A percentile compares a stretch with the other conserved stretches of the same genome.
Evolutionary conservation across 768 basidiomycete species (phyloP).

Genomic region (Cystofilobasidium macerans): DNA sequence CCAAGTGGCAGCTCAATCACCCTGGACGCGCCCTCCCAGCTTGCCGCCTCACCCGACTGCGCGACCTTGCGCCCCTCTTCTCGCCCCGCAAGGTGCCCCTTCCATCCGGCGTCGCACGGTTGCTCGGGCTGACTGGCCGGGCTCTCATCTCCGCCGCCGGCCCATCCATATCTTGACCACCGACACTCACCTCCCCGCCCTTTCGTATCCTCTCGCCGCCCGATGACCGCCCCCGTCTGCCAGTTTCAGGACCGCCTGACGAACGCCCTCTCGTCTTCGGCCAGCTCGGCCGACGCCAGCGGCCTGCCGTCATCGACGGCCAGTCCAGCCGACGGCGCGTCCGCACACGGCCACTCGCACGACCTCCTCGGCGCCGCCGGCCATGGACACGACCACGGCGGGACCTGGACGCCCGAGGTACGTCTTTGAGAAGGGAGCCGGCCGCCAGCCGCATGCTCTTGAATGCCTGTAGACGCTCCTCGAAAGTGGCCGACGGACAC

Average conservation of each 20-base stretch:
- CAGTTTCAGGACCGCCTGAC: slow-evolving; percentile 38
- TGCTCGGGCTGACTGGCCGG: no score
- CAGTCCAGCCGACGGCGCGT: background rate
- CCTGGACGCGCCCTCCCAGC: no score
- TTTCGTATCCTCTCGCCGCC: background rate
- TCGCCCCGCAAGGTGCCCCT: no score
- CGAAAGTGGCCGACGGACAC: no score
- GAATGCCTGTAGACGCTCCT: no score
- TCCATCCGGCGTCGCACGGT: no score
- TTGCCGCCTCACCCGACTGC: no score
- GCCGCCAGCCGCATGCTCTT: background rate
- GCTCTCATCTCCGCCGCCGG: no score
- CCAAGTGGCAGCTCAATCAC: no score
- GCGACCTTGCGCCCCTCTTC: no score
- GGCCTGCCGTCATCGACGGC: no score
- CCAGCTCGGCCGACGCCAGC: background rate
- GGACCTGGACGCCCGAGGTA: slow-evolving; percentile 42
- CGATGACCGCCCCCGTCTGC: slow-evolving; percentile 29
- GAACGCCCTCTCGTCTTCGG: slow-evolving; percentile 27
- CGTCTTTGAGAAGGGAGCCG: slow-evolving; percentile 1
- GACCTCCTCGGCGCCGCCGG: slow-evolving; percentile 40
- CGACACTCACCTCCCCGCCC: background rate
- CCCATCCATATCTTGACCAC: no score
- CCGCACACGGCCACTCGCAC: slow-evolving; percentile 47
- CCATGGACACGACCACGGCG: slow-evolving; percentile 46